Conservation (phyloP, 1,139 yeast genomes). For the Kluyveromyces sp. region DNA sequence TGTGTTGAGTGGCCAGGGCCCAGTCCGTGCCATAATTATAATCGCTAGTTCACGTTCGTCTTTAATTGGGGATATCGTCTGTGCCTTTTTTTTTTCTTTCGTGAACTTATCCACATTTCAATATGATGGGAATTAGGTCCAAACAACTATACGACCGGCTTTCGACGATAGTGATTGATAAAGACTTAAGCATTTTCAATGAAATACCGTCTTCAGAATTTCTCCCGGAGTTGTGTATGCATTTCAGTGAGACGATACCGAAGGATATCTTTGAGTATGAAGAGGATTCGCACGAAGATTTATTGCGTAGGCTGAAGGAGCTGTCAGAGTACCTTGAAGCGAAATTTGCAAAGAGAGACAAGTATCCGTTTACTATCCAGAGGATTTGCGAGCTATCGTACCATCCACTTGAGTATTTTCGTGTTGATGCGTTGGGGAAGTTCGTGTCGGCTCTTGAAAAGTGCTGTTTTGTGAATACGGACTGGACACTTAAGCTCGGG, state of each 20-base stretch:
- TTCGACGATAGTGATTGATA: constrained; percentile 14
- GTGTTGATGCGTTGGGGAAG: constrained; percentile 20
- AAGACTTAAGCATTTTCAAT: constrained; percentile 12
- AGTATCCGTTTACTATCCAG: constrained; percentile 27
- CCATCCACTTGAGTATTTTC: constrained; percentile 28
- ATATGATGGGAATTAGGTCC: constrained; percentile 28
- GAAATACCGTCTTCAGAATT: constrained; percentile 12
- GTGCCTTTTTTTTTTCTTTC: background rate
- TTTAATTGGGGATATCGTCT: too few relatives aligned
- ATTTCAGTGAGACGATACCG: constrained; percentile 23
- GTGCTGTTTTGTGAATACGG: constrained; percentile 20
- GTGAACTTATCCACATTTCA: constrained; percentile 8
- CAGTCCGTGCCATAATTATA: too few relatives aligned
- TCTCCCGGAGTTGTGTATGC: constrained; percentile 17
- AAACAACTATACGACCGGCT: constrained; percentile 14
- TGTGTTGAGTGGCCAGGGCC: too few relatives aligned
- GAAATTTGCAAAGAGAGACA: constrained; percentile 13
- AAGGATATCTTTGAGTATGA: constrained; percentile 16
- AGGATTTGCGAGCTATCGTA: constrained; percentile 28
- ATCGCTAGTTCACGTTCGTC: too few relatives aligned
- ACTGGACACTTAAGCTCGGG: constrained; percentile 9
- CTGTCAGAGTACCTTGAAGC: constrained; percentile 12
- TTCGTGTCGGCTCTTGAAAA: constrained; percentile 24
- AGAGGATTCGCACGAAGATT: constrained; percentile 2
- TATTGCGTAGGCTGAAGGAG: constrained; percentile 8